Base-by-base conservation (phyloP, 257 asterid genomes). In the Solanum piurae region DNA sequence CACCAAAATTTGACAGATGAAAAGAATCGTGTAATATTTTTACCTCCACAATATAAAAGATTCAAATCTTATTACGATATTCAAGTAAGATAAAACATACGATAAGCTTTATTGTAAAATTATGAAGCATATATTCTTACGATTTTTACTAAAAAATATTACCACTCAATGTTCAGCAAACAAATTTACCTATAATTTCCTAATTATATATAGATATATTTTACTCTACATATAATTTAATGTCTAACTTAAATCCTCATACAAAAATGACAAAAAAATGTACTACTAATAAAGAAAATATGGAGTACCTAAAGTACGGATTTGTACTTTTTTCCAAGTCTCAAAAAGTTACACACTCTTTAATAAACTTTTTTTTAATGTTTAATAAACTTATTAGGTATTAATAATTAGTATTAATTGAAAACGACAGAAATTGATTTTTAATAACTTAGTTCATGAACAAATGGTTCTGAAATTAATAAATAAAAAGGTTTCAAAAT, bases 31-130 rank as follows among this genome's bases (percentile, higher is more conserved):
- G 23, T 6, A 52, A 2, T 16, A 52, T 16, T 2, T 16, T 2
- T 52, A 52, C 9, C 60, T 49, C 62, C n/a, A 0, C 4, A 16
- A 0, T 52, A 52, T 18, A 18, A 52, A 52, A 52, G 2, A 52
- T 52, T 52, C 62, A 52, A 16, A 4, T 52, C 62, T 44, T 44
- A 44, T 44, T 12, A 44, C 16, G 52, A 44, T 44, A 12, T 44
- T 44, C 5, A 44, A 44, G 52, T 44, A 44, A 44, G 52, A 16
- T 18, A n/a, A 52, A 52, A 18, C 62, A 52, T 52, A 52, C 60
- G 0, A 16, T 52, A 52, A 52, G 62, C 62, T 52, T 52, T 52
- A 52, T 52, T 52, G 9, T 52, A 52, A 52, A 52, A 52, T 52
- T 52, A 52, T 18, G 62, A 52, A 18, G n/a, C 2, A 52, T 18